phyloP scores from a whole-genome alignment of 2,329 filamentous ascomycete species.

The Byssothecium circinans region DNA sequence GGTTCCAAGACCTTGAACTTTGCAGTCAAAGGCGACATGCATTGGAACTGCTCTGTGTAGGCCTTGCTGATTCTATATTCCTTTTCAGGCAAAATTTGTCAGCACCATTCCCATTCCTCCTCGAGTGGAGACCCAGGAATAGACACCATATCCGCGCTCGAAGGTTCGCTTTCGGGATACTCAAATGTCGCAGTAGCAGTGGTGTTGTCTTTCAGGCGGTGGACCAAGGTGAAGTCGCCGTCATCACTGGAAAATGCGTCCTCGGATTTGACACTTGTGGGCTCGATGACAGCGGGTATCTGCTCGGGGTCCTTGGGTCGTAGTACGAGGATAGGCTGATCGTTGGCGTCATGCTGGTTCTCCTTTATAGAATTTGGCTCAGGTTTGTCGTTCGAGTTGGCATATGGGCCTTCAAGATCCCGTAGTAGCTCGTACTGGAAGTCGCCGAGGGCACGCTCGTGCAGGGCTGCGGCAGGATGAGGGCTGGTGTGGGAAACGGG shows the following conservation, averaged over 20 bases:
- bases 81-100: too few species aligned
- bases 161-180: conserved; percentile 9
- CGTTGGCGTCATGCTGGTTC: background rate
- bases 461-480: conserved; percentile 5
- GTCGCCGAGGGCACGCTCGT: conserved; percentile 18
- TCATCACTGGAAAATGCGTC: conserved; percentile 22
- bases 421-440: conserved; percentile 16
- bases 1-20: too few species aligned
- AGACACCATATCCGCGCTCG: conserved; percentile 14
- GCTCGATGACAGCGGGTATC: background rate
- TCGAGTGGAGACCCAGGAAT: background rate
- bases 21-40: background rate
- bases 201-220: conserved; percentile 14
- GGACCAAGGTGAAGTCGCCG: conserved; percentile 26
- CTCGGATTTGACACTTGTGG: background rate
- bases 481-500: conserved; percentile 11
- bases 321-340: conserved; percentile 13
- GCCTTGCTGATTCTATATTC: too few species aligned
- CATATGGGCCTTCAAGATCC: conserved; percentile 5
- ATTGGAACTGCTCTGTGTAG: background rate
- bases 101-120: conserved; percentile 6
- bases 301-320: conserved; percentile 2
- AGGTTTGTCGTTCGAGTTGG: background rate
- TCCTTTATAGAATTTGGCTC: background rate
- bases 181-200: background rate